Evolutionary conservation across 495 filamentous ascomycete genomes (phyloP).

Genomic region (Trichoderma erinaceum): DNA sequence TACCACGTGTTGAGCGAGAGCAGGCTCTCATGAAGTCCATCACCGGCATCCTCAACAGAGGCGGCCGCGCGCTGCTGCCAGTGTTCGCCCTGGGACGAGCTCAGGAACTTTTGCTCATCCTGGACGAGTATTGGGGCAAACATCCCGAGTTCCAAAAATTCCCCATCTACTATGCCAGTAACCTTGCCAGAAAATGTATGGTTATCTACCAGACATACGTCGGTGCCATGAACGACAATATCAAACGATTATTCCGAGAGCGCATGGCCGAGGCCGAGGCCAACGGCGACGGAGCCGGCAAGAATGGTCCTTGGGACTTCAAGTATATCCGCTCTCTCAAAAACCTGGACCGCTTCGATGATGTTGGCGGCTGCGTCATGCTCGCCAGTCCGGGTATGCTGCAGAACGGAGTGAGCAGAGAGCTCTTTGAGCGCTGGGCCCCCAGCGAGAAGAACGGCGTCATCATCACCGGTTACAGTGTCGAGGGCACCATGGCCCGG

Average conservation of each 20-base stretch:
- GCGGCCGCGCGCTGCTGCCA: constrained; percentile 87
- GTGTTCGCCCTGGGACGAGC: constrained; percentile 92
- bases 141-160: constrained; percentile 80
- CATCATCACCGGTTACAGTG: constrained; percentile 94
- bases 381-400: constrained; percentile 96
- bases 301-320: constrained; percentile 94
- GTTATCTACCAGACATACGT: constrained; percentile 97
- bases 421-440: constrained; percentile 90
- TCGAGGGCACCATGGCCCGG: constrained; percentile 98
- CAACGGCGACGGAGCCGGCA: constrained; percentile 59
- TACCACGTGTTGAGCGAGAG: constrained; percentile 83
- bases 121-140: constrained; percentile 93
- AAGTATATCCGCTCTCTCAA: constrained; percentile 84
- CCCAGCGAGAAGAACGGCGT: constrained; percentile 93
- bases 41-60: constrained; percentile 79
- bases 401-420: constrained; percentile 87
- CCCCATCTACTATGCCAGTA: constrained; percentile 95
- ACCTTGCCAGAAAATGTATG: constrained; percentile 94
- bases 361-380: constrained; percentile 94
- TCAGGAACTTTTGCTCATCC: constrained; percentile 86
- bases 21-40: constrained; percentile 91
- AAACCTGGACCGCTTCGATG: constrained; percentile 89
- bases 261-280: constrained; percentile 82
- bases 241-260: constrained; percentile 82
- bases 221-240: constrained; percentile 97